Conservation (phyloP, 148 eudicot genomes). For the Chenopodium formosanum region DNA sequence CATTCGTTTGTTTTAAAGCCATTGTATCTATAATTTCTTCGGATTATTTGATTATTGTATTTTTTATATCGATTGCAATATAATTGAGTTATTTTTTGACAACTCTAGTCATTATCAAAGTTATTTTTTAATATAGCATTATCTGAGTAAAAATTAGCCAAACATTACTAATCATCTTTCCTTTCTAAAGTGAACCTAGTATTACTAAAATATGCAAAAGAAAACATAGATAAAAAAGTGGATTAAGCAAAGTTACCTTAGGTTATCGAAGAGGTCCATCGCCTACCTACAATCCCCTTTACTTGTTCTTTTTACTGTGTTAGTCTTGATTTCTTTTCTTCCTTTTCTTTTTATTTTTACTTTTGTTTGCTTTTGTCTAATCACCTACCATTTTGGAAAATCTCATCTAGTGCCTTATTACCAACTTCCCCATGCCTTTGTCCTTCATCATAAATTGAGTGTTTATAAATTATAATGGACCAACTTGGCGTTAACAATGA, state of each 20-base stretch:
- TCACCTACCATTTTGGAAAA: slow-evolving; percentile 31
- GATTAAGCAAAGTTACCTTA: slow-evolving; percentile 17
- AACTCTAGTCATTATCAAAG: neutral
- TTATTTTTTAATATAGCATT: neutral
- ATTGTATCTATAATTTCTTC: too few species aligned
- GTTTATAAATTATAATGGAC: too few species aligned
- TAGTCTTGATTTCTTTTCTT: slow-evolving; percentile 13
- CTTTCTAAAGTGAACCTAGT: slow-evolving; percentile 5
- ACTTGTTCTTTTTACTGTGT: slow-evolving; percentile 29
- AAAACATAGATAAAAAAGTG: neutral
- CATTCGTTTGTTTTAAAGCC: too few species aligned
- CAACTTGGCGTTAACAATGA: too few species aligned
- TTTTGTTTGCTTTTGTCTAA: slow-evolving; percentile 20
- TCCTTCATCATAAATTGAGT: neutral
- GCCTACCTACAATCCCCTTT: slow-evolving; percentile 1
- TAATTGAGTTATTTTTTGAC: too few species aligned
- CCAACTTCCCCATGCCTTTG: neutral
- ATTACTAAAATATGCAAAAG: slow-evolving; percentile 13
- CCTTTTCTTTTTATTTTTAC: neutral
- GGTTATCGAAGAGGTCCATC: neutral
- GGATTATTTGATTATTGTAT: too few species aligned
- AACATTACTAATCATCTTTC: neutral
- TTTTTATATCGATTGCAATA: too few species aligned
- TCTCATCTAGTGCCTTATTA: neutral
- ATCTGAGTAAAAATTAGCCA: neutral